Base-by-base conservation (phyloP, 192 early-diverging fungal species). In the Backusella australiensis region DNA sequence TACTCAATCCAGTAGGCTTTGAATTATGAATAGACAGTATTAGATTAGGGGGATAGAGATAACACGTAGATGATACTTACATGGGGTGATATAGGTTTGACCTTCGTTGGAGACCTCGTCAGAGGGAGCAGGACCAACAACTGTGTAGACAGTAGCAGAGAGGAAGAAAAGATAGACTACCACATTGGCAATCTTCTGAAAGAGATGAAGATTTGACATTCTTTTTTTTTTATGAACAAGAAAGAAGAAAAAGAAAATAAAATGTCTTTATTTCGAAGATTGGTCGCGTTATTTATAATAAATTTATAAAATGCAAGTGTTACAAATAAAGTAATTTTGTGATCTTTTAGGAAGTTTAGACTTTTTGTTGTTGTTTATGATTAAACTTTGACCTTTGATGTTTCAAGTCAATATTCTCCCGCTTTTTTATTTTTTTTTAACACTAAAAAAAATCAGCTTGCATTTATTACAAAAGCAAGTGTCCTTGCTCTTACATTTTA, bases 161-260 rank as follows among this genome's bases (percentile, higher is more conserved):
- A 91, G 66, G 84, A 91, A 87, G 80, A 88, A 88, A 77, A 91
- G 39, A 77, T 89, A 91, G 34, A 89, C 89, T 36, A 90, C 41
- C 59, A 90, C 84, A 82, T 91, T 91, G 73, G 82, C 76, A 68
- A 90, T 78, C 82, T 86, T 88, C 68, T 80, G 82, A 38, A 83
- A 76, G 44, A 80, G 15, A 32, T 71, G 69, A 59, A 59, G 56
- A 21, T 29, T 46, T 6, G 69, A 59, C 69, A 71, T 71, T 32
- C 15, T 29, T 71, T 23, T 44, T 44, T 26, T 36, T n/a, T 12
- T 71, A 44, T 71, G 26, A 41, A 32, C 38, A 39, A 70, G 36
- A 32, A 71, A 71, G 21, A 71, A 71, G 21, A 71, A 46, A 71
- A 19, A 71, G 42, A 46, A 44, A 71, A 46, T 26, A 59, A 46